A percentile compares a stretch with the other conserved stretches of the same genome.
Conservation (phyloP, 2,329 filamentous ascomycete species). For the Talaromyces islandicus region DNA sequence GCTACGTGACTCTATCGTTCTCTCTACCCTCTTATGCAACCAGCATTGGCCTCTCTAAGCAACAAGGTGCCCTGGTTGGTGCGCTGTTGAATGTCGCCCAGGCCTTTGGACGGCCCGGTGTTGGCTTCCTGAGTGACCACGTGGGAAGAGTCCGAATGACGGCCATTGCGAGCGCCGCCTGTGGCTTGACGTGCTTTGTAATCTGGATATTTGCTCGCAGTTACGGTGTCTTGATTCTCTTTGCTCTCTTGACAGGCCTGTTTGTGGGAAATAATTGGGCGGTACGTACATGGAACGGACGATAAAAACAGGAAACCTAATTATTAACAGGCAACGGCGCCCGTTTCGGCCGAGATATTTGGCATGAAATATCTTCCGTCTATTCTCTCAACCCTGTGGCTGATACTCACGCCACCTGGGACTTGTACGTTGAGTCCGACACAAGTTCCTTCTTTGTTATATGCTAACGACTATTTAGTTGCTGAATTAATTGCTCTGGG, state of each 20-base stretch:
- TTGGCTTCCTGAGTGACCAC: constrained; percentile 58
- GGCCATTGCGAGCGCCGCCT: constrained; percentile 47
- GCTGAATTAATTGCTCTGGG: background rate
- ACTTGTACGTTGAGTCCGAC: background rate
- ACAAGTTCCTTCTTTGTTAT: background rate
- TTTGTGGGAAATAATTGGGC: background rate
- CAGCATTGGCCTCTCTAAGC: constrained; percentile 51
- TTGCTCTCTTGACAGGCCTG: constrained; percentile 4
- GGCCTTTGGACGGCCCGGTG: constrained; percentile 49
- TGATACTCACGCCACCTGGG: constrained; percentile 1
- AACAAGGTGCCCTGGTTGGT: constrained; percentile 57
- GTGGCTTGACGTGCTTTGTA: constrained; percentile 53
- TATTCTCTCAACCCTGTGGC: constrained; percentile 2
- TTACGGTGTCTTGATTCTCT: constrained; percentile 46
- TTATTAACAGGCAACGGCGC: background rate
- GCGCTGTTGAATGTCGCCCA: constrained; percentile 60
- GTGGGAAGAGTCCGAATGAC: constrained; percentile 61
- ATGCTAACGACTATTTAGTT: background rate
- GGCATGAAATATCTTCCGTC: constrained; percentile 1
- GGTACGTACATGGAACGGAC: background rate
- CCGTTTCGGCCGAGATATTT: constrained; percentile 1
- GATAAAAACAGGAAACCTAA: background rate
- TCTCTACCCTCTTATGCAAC: constrained; percentile 56
- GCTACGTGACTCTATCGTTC: constrained; percentile 60
- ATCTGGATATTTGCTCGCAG: constrained; percentile 57